Base-by-base conservation (phyloP, 345 rosid species). In the Ailanthus altissimus region DNA sequence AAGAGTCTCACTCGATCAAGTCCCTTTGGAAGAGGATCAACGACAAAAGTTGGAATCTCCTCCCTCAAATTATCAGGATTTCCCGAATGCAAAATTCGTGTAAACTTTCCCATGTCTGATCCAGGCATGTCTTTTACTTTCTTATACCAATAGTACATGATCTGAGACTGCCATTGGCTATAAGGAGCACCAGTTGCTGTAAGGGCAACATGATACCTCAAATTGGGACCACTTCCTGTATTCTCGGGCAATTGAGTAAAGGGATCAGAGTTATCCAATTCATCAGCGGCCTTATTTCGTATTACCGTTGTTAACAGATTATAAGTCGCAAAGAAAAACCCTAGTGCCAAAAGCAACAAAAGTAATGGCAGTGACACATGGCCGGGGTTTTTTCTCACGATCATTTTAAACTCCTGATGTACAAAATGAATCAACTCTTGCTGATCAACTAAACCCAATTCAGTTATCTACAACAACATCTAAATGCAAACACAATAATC, bases 141-240 rank as follows among this genome's bases (percentile, higher is more conserved):
- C 85, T 86, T 90, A 81, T 89, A 92, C 94, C 94, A 92, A 54
- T 90, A 92, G 63, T 87, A 87, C 94, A 90, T 92, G 38, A 92
- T 86, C 73, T 91, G 86, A 79, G 90, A 90, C 81, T 92, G 97
- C 97, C 97, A 92, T 77, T 92, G 88, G 81, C 94, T 92, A 77
- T 92, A 92, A 8, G 89, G 81, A 54, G 92, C 82, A 83, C 81
- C 89, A 6, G 94, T 89, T 65, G 94, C 94, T 0, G 94, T 90
- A 54, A 92, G 83, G 46, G 92, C 94, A 78, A 92, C 90, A 81
- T 92, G 97, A 65, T 73, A 92, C 58, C 75, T 88, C 21, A 26
- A 64, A 74, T 78, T 67, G 20, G 80, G 67, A 18, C 56, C 64
- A 49, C 79, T 81, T 38, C 13, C 42, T 53, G 65, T 75, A 54